Conservation (phyloP, 192 early-diverging fungal genomes). For the Phlyctochytrium arcticum region DNA sequence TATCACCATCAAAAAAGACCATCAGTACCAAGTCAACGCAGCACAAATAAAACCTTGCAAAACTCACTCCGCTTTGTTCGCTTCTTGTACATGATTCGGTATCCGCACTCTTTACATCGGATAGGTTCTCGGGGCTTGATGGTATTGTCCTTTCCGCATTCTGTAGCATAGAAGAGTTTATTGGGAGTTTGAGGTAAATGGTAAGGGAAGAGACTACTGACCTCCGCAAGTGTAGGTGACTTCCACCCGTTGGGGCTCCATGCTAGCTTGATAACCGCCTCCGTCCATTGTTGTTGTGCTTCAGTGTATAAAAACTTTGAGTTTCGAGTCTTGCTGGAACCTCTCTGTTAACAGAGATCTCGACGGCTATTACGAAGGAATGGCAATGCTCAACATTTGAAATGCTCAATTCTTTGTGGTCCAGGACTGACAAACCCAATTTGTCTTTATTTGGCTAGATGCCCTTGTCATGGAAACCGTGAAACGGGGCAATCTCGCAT, state of each 20-base stretch:
- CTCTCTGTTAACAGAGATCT: no score
- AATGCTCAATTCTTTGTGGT: no score
- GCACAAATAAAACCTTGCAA: not conserved
- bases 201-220: constrained; percentile 4
- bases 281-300: not conserved
- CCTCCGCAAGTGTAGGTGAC: constrained; percentile 44
- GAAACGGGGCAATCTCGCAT: no score
- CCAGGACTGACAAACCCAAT: no score
- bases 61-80: constrained; percentile 81
- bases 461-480: no score
- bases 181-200: not conserved
- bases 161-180: constrained; percentile 22
- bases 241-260: constrained; percentile 22
- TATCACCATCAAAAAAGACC: constrained; percentile 22
- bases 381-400: no score
- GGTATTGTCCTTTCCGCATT: constrained; percentile 85
- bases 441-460: no score
- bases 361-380: no score
- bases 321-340: no score
- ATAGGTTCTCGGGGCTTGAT: constrained; percentile 94
- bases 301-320: no score
- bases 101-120: constrained; percentile 93
- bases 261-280: not conserved
- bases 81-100: constrained; percentile 97
- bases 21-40: not conserved